These are phyloP conservation scores for Colletotrichum liriopes DNA, from an alignment of 2,329 filamentous ascomycete genomes.

Conservation along the genomic window DNA sequence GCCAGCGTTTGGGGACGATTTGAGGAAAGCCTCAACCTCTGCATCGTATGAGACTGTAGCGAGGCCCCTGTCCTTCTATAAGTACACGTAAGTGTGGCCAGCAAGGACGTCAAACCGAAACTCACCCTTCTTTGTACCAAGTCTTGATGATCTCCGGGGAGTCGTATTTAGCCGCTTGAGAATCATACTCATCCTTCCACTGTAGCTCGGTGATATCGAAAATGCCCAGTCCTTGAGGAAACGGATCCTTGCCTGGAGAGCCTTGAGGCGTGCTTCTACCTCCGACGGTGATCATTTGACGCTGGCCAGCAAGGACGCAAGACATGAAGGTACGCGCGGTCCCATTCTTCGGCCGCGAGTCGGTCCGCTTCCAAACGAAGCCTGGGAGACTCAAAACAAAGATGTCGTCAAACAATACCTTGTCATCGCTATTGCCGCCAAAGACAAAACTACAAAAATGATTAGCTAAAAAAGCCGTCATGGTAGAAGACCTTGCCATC, in stretches of 20 bases:
- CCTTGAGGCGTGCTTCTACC: neutral
- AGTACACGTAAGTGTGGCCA: neutral
- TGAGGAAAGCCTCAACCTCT: too few species aligned
- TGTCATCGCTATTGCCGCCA: too few species aligned
- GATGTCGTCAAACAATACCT: too few species aligned
- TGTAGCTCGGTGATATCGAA: neutral
- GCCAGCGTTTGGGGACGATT: too few species aligned
- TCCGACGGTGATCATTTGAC: neutral
- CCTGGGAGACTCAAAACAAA: too few species aligned
- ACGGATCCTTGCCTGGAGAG: neutral
- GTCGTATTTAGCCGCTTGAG: neutral
- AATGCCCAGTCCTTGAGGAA: neutral
- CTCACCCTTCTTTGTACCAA: neutral
- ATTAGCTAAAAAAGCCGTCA: too few species aligned
- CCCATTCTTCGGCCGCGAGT: too few species aligned
- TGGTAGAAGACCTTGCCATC: neutral
- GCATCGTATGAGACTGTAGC: too few species aligned
- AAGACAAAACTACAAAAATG: neutral
- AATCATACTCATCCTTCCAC: neutral
- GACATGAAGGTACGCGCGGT: neutral
- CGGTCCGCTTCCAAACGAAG: too few species aligned
- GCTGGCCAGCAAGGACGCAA: neutral
- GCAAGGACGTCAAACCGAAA: neutral
- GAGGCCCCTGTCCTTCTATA: neutral
- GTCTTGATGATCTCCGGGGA: neutral